Base-by-base conservation (phyloP, 495 filamentous ascomycete species). In the Penicillium daleae region DNA sequence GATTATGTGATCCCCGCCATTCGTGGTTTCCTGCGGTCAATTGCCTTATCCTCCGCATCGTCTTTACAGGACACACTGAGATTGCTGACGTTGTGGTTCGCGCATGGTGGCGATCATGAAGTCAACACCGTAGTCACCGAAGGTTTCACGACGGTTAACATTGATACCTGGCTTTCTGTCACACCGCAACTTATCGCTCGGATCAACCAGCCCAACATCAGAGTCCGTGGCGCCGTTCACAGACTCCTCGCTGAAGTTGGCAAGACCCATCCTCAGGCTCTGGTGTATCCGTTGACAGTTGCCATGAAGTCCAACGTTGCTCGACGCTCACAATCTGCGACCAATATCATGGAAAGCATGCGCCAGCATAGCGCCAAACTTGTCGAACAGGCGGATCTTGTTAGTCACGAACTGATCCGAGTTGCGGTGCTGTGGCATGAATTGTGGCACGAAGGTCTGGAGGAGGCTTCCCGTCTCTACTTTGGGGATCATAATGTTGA, bases 261-360 rank as follows among this genome's bases (percentile, higher is more conserved):
- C 46, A 89, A 92, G 62, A 87, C 91, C 12, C 95, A 99, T 72
- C 95, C 95, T 13, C 95, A 99, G 68, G 93, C 95, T n/a, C 74
- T 99, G 24, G 96, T 99, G n/a, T 99, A 97, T 71, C 93, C 95
- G n/a, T 83, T 99, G 65, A 98, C 96, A 0, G 96, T 99, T 9
- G 93, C 96, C 15, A 96, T 97, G 87, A 99, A 99, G 73, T 97
- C 95, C 4, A 90, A 92, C 67, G 80, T 86, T 39, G 84, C 88
- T 42, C 85, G 91, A 48, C 87, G 95, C 39, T 91, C 91, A 27
- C 88, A 90, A 66, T 93, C 92, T 33, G 95, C 96, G 13, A 85
- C 83, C 19, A 86, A 91, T 58, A 96, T 99, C 69, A 97, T 99
- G 95, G 93, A 98, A 57, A 96, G 88, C 66, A 96, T 99, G 92